These are phyloP conservation scores for Protomyces inouyei DNA, from an alignment of 1,139 yeast genomes.

Conservation along the genomic window DNA sequence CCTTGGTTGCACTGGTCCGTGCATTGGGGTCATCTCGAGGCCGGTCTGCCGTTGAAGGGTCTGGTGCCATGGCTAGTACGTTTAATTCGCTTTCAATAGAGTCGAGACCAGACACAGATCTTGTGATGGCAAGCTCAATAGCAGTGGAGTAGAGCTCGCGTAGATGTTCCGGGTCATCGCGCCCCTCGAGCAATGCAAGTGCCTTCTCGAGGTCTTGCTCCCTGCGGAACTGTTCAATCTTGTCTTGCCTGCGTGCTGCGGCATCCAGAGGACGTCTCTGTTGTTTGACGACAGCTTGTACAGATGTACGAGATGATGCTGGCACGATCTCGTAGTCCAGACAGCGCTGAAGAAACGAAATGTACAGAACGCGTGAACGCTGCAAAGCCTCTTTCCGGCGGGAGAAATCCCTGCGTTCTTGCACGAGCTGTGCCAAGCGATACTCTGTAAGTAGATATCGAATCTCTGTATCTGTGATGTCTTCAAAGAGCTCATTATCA, in stretches of 20 bases:
- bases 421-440: conserved; percentile 45
- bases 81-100: conserved; percentile 54
- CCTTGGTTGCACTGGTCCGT: conserved; percentile 31
- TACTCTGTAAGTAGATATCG: conserved; percentile 51
- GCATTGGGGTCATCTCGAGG: conserved; percentile 30
- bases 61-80: conserved; percentile 47
- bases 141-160: conserved; percentile 55
- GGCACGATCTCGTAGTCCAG: conserved; percentile 31
- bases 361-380: conserved; percentile 33
- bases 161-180: conserved; percentile 50
- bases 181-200: conserved; percentile 43
- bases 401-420: conserved; percentile 30
- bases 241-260: conserved; percentile 36
- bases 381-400: conserved; percentile 33
- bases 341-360: conserved; percentile 35
- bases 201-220: conserved; percentile 54
- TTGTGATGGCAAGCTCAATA: conserved; percentile 50
- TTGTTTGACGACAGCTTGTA: background rate
- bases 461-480: conserved; percentile 52
- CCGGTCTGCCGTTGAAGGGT: conserved; percentile 33
- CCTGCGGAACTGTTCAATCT: conserved; percentile 61
- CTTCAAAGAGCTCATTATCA: conserved; percentile 55
- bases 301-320: background rate
- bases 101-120: conserved; percentile 54
- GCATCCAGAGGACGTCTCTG: background rate